Percentiles rank a stretch among this genome's conserved stretches.
Evolutionary conservation across 164 flowering plant species (phyloP).

Genomic region (Vitis rupestris): DNA sequence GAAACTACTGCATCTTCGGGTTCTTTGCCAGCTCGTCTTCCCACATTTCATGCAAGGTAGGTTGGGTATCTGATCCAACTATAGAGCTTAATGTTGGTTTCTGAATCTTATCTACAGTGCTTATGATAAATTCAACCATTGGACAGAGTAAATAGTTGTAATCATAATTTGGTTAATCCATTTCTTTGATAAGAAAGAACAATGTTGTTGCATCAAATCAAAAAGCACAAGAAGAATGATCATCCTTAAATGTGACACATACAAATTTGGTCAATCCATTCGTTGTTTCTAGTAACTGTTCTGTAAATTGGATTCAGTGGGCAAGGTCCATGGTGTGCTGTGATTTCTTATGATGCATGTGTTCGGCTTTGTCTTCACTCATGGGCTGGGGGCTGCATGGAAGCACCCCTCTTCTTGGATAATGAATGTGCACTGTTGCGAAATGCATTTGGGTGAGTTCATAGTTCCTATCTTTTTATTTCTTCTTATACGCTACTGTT

Average conservation of each 20-base stretch:
- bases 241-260: no score
- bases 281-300: neutral
- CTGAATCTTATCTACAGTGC: neutral
- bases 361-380: constrained; percentile 77
- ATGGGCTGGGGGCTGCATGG: constrained; percentile 65
- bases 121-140: neutral
- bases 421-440: constrained; percentile 70
- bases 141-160: neutral
- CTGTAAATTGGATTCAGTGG: constrained; percentile 37
- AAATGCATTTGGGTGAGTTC: constrained; percentile 65
- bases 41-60: constrained; percentile 75
- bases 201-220: no score
- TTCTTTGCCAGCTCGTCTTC: constrained; percentile 44
- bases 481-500: neutral
- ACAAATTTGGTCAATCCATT: neutral
- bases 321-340: constrained; percentile 75
- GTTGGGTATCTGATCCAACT: neutral
- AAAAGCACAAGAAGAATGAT: no score
- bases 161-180: no score
- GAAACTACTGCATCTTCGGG: constrained; percentile 33
- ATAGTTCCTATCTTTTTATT: neutral
- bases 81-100: neutral
- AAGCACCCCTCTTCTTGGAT: constrained; percentile 69
- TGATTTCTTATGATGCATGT: constrained; percentile 80
- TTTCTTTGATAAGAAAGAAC: no score